phyloP scores from a whole-genome alignment of 179 eudicot species.

The Vitellaria paradoxa region DNA sequence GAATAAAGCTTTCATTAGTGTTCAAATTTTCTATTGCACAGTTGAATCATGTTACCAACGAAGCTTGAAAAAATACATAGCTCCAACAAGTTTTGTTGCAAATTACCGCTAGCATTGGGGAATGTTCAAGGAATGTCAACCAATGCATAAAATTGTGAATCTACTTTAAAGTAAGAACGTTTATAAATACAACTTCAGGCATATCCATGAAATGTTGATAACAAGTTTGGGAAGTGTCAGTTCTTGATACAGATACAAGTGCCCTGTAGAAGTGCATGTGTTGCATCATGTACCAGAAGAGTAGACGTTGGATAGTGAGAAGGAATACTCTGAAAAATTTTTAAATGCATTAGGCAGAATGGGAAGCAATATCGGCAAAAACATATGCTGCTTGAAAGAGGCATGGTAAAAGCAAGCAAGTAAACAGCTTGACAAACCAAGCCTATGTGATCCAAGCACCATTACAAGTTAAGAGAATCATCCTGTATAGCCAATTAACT shows the following conservation, averaged over 20 bases:
- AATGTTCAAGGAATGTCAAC: not conserved
- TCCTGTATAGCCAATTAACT: not conserved
- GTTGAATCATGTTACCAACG: too few relatives aligned
- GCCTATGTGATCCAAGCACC: not conserved
- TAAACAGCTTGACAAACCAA: not conserved
- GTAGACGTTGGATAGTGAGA: not conserved
- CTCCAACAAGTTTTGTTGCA: too few relatives aligned
- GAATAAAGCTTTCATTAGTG: too few relatives aligned
- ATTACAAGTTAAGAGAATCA: not conserved
- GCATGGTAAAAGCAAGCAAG: not conserved
- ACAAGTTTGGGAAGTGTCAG: not conserved
- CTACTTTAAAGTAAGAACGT: too few relatives aligned
- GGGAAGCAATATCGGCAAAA: not conserved
- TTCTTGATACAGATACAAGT: too few relatives aligned
- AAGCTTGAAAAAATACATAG: too few relatives aligned
- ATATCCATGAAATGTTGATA: not conserved
- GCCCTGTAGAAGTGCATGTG: too few relatives aligned
- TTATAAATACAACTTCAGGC: not conserved
- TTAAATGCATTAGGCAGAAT: not conserved
- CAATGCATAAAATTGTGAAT: too few relatives aligned
- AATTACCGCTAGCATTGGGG: too few relatives aligned
- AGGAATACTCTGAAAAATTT: not conserved
- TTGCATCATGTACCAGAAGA: not conserved
- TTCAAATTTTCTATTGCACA: too few relatives aligned
- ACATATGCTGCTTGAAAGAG: not conserved